Percentiles rank a stretch among this genome's conserved stretches.
These are phyloP conservation scores for Phytopythium chamaehyphon DNA, from an alignment of 352 stramenopile genomes.

Conservation along the genomic window DNA sequence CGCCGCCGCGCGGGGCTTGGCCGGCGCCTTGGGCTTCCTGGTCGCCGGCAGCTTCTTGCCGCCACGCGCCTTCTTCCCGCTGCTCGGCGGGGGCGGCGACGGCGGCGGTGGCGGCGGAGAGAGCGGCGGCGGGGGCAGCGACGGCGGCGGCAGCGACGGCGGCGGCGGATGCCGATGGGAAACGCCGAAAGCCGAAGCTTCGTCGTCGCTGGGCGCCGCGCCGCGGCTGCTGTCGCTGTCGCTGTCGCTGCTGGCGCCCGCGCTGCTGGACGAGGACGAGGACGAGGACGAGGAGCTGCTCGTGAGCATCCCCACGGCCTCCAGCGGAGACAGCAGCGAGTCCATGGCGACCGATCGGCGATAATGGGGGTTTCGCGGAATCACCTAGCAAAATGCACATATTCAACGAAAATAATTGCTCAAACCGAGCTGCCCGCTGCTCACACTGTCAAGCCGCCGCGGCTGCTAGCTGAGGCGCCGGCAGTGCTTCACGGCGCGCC, in stretches of 20 bases:
- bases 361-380: neutral
- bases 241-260: conserved; percentile 11
- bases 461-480: no score
- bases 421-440: no score
- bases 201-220: conserved; percentile 24
- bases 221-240: conserved; percentile 23
- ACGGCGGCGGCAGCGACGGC: conserved; percentile 16
- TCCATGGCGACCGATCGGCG: conserved; percentile 11
- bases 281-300: conserved; percentile 28
- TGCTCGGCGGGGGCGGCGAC: conserved; percentile 25
- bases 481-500: no score
- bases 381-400: no score
- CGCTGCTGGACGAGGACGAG: conserved; percentile 23
- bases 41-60: conserved; percentile 12
- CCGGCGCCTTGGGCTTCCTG: conserved; percentile 7
- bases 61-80: conserved; percentile 7
- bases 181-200: no score
- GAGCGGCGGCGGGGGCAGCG: conserved; percentile 28
- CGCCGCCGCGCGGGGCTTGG: neutral
- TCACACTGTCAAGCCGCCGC: no score
- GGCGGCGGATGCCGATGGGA: no score
- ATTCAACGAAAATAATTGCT: no score
- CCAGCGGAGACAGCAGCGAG: conserved; percentile 23
- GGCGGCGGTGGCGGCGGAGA: conserved; percentile 20
- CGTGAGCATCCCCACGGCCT: conserved; percentile 20